Evolutionary conservation across 306 rosid genomes (phyloP), one percentile per base, ranked within the genome.

Genomic region (Lathyrus tuberosus): DNA sequence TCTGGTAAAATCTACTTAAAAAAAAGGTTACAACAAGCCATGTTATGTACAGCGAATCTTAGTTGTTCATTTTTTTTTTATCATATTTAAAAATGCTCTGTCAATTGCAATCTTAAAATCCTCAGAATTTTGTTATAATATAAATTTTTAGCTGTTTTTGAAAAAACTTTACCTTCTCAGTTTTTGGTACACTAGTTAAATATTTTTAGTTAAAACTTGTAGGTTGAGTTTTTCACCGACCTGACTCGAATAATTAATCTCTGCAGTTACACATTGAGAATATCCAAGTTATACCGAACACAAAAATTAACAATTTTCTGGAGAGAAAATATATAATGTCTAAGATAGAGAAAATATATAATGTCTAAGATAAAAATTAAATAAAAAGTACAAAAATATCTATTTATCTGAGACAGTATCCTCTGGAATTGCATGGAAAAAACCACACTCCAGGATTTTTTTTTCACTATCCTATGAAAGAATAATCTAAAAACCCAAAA

Each of bases 381-480:
- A 71, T 24, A 41, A 67, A 73, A 75, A 71, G 75, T 71, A 67
- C n/a, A n/a, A n/a, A 43, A 74, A 46, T 62, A 79, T 46, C 56
- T 70, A 78, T 11, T 61, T 40, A 79, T 52, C 47, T 43, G 62
- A 41, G 79, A 71, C 74, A 75, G 76, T 72, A 84, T 67, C 69
- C 79, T 78, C 87, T 76, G 76, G 65, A 76, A 41, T 49, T 17
- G 69, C 71, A 70, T 24, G 74, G 62, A 65, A 75, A 73, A 71
- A 62, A 64, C 60, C 85, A 70, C 17, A 33, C 59, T 73, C 73
- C 76, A 67, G 62, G 72, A 67, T 31, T 62, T 35, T 35, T n/a
- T 33, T 35, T 35, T 68, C 67, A 51, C 85, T 74, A 81, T 33
- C 46, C 85, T 82, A 79, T 18, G 44, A 80, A 84, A 80, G 85